phyloP scores from a whole-genome alignment of 1,139 yeast species.

The Wickerhamomyces sp. region DNA sequence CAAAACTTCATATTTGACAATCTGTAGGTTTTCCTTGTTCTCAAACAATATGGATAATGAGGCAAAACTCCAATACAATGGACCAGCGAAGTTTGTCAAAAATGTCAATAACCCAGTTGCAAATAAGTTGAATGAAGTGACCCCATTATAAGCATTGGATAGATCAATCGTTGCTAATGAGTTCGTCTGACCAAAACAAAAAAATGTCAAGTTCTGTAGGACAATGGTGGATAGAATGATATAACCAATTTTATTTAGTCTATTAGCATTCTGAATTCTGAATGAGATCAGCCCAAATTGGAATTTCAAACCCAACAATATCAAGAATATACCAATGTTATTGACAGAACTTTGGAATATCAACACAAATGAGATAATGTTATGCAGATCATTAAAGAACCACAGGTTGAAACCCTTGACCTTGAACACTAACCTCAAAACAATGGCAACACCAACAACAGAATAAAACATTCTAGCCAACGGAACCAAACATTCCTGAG shows the following conservation, averaged over 20 bases:
- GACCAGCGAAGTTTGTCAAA: slow-evolving; percentile 77
- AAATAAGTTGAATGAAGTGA: slow-evolving; percentile 60
- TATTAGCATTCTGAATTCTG: background rate
- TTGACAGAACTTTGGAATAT: slow-evolving; percentile 65
- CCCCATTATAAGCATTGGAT: slow-evolving; percentile 89
- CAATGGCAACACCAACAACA: slow-evolving; percentile 4
- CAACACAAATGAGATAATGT: slow-evolving; percentile 47
- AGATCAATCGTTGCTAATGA: slow-evolving; percentile 88
- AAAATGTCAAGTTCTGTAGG: slow-evolving; percentile 73
- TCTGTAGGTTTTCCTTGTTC: slow-evolving; percentile 18
- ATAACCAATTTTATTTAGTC: slow-evolving; percentile 6
- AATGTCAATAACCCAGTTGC: slow-evolving; percentile 77
- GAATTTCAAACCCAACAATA: slow-evolving; percentile 40
- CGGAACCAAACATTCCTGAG: slow-evolving; percentile 25
- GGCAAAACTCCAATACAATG: slow-evolving; percentile 77
- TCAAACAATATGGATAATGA: slow-evolving; percentile 43
- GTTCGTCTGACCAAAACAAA: slow-evolving; percentile 87
- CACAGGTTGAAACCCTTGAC: slow-evolving; percentile 11
- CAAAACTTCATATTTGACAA: slow-evolving; percentile 32
- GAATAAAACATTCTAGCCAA: slow-evolving; percentile 26
- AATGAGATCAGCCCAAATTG: slow-evolving; percentile 12
- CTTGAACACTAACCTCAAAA: slow-evolving; percentile 6
- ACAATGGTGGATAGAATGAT: slow-evolving; percentile 25
- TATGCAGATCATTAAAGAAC: slow-evolving; percentile 39
- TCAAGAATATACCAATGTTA: slow-evolving; percentile 65